A percentile compares a stretch with the other conserved stretches of the same genome.
Conservation (phyloP, 805 yeast genomes). For the Dipodascopsis uninucleata region DNA sequence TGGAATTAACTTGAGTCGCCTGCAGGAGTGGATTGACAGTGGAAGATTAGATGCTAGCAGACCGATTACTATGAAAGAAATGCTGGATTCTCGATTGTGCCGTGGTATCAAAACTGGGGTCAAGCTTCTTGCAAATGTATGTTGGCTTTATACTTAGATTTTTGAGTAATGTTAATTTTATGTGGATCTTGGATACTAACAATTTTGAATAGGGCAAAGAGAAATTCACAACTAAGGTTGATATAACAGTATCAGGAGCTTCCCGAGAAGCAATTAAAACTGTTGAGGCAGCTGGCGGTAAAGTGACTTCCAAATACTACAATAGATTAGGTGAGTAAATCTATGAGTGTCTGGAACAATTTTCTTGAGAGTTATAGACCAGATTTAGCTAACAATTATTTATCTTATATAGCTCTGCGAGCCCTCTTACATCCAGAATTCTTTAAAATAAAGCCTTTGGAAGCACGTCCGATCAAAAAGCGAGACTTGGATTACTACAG, state of each 20-base stretch:
- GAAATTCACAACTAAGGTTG: conserved; percentile 52
- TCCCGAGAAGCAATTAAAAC: conserved; percentile 66
- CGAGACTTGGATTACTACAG: conserved; percentile 79
- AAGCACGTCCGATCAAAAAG: conserved; percentile 79
- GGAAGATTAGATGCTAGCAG: conserved; percentile 55
- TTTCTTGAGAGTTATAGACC: too few species aligned
- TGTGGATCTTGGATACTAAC: conserved; percentile 2
- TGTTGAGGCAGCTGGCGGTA: conserved; percentile 71
- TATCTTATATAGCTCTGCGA: conserved; percentile 43
- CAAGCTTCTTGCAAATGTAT: conserved; percentile 64
- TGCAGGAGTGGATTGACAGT: conserved; percentile 65
- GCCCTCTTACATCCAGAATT: conserved; percentile 76
- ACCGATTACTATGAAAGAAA: conserved; percentile 65
- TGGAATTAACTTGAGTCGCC: conserved; percentile 59
- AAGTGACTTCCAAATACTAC: conserved; percentile 68
- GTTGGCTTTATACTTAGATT: conserved; percentile 30
- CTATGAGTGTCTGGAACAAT: not conserved
- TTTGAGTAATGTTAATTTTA: not conserved
- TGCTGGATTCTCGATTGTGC: conserved; percentile 70
- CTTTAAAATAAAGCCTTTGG: conserved; percentile 77
- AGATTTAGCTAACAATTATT: too few species aligned
- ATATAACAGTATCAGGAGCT: conserved; percentile 80
- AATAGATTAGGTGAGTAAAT: conserved; percentile 45
- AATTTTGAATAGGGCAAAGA: conserved; percentile 34
- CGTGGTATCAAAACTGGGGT: conserved; percentile 78